Conservation (phyloP, 129 eudicot species). For the Heracleum sosnowskyi region DNA sequence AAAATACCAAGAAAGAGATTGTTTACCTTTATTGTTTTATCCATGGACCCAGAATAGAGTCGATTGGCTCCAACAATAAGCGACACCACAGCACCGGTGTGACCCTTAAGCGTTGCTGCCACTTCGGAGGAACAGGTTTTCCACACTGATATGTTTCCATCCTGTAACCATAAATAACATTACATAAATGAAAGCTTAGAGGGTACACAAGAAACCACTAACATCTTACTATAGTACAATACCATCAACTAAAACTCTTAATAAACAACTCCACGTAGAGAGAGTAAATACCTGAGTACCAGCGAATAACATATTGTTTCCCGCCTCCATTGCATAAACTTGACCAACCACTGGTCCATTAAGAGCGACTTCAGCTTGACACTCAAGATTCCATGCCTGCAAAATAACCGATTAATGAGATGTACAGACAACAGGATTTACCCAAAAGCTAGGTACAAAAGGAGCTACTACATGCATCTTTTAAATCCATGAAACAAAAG, state of each 20-base stretch:
- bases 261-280: neutral
- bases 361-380: conserved; percentile 35
- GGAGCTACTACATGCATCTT: too few relatives aligned
- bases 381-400: conserved; percentile 57
- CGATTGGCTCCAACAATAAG: conserved; percentile 43
- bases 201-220: neutral
- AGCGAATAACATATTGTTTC: conserved; percentile 44
- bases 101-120: conserved; percentile 44
- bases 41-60: conserved; percentile 66
- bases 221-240: neutral
- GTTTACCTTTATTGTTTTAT: conserved; percentile 40
- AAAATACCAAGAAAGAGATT: neutral
- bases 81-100: conserved; percentile 48
- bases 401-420: neutral
- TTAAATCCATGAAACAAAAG: neutral
- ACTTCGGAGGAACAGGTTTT: conserved; percentile 26
- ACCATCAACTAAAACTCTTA: neutral
- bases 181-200: too few relatives aligned
- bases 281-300: conserved; percentile 47
- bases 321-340: conserved; percentile 43
- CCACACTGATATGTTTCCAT: conserved; percentile 60
- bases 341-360: conserved; percentile 34
- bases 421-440: neutral
- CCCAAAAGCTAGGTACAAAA: neutral
- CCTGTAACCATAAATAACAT: conserved; percentile 28